Evolutionary conservation across 257 asterid species (phyloP).

Genomic region (Agastache rugosa): DNA sequence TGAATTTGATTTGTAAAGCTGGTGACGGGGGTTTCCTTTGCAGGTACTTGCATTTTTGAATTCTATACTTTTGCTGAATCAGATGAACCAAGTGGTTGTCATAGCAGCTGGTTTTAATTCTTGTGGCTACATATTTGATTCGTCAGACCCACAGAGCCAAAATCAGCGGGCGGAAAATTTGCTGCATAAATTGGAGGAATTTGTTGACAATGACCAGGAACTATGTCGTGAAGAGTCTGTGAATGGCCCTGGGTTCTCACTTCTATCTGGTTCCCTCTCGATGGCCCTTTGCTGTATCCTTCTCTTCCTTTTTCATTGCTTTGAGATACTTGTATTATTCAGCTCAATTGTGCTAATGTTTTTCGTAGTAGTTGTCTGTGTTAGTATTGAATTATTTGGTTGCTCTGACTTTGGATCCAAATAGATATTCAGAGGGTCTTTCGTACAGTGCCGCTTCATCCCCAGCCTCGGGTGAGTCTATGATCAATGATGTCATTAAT

Average conservation of each 20-base stretch:
- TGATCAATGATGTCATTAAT: not conserved
- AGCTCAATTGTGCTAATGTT: not conserved
- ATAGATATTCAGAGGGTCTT: conserved; percentile 85
- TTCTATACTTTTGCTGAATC: conserved; percentile 73
- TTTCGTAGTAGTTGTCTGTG: conserved; percentile 8
- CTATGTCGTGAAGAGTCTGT: conserved; percentile 62
- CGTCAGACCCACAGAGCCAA: conserved; percentile 58
- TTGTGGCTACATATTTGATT: conserved; percentile 74
- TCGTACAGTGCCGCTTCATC: conserved; percentile 87
- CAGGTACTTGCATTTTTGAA: conserved; percentile 88
- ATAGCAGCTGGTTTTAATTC: conserved; percentile 83
- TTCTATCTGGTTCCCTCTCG: conserved; percentile 91
- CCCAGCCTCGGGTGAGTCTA: conserved; percentile 85
- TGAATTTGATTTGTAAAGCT: not conserved
- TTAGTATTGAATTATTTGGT: conserved; percentile 39
- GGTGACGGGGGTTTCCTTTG: not conserved
- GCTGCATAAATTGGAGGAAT: conserved; percentile 73
- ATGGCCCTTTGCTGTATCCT: conserved; percentile 99
- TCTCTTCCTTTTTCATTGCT: not conserved
- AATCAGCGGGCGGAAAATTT: conserved; percentile 68
- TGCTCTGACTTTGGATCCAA: conserved; percentile 45
- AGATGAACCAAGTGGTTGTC: conserved; percentile 86
- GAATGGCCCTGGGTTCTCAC: conserved; percentile 70
- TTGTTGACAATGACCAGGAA: conserved; percentile 72
- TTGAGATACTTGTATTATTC: not conserved